Base-by-base conservation (phyloP, 2,329 filamentous ascomycete species). In the Fusarium chuoi region DNA sequence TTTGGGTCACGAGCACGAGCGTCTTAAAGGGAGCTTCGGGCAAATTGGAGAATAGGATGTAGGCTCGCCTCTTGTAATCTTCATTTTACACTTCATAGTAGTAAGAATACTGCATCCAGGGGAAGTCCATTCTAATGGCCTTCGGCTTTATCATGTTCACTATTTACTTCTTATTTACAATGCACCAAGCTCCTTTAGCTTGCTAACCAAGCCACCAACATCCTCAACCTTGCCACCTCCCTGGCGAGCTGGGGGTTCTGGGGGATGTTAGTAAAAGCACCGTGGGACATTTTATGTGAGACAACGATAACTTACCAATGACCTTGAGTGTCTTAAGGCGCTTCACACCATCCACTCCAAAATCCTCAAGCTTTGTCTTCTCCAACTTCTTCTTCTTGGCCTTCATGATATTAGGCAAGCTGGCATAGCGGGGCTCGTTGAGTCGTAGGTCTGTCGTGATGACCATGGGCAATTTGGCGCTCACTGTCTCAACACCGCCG, bases 321-420 rank as follows among this genome's bases (percentile, higher is more conserved):
- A 99, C 95, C 89, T 96, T 96, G 78, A 98, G 80, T 62, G 94
- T 93, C 90, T 96, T 98, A 82, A 99, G 84, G 78, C 95, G 89
- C 84, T 89, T 91, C 82, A 89, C 88, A 59, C 89, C 89, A 78
- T 95, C 91, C 48, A 98, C 84, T 5, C 93, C 94, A 82, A 93
- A 93, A 81, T 99, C 96, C 65, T 87, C 89, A 82, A 98, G 83
- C 75, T 89, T 94, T 89, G 94, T 93, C 92, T 98, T 98, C 79
- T 96, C 94, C 78, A 99, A 81, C 80, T 94, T 94, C 93, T 99
- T 99, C 93, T 98, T 99, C 93, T 99, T 99, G 60, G 96, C 96
- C 92, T 98, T 99, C 96, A 99, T 99, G 75, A 99, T 98, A 82
- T 98, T 98, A 57, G 95, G 96, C 89, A 99, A 83, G 84, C 91